Evolutionary conservation across 495 filamentous ascomycete species (phyloP), one percentile per base, ranked within the genome.

Genomic region (Neurospora sp.): DNA sequence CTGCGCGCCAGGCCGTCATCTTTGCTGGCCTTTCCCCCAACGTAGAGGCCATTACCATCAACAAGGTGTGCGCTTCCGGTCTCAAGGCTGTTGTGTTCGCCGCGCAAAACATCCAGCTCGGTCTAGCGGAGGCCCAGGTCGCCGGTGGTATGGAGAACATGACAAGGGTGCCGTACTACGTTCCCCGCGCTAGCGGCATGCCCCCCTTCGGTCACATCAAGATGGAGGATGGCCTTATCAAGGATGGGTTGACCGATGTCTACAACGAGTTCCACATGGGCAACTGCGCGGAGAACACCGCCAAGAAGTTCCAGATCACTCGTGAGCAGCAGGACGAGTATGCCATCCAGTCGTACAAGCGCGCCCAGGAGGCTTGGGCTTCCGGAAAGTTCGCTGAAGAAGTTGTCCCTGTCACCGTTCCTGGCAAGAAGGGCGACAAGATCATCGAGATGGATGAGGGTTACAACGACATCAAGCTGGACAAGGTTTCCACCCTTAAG

Each of bases 121-220:
- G 96, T 7, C 84, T 94, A 7, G 88, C 93, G 16, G 92, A 95
- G 75, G 94, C 92, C 1, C 92, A 96, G 77, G 87, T 98, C 23
- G 96, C 95, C 10, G 96, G 96, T 75, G 96, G 96, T 31, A 96
- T 99, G 90, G 96, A 99, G 85, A 97, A 92, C 83, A 99, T 99
- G 96, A 91, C 92, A 38, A 88, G 91, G 44, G 93, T 97, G 5
- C 96, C 96, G 8, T 97, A 96, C 84, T 98, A 99, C 78, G 83
- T 96, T 18, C 89, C 90, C 12, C 90, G 96, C 18, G 86, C 92
- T 2, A 91, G 88, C 77, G 88, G 90, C 74, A 84, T 94, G 76
- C 92, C 94, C 5, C 83, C 92, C 0, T 97, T 97, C 76, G 96
- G 96, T 41, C 89, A 96, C 74, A 85, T 96, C 77, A 90, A 91